phyloP scores from a whole-genome alignment of 345 rosid genomes.

The Noccaea caerulescens region DNA sequence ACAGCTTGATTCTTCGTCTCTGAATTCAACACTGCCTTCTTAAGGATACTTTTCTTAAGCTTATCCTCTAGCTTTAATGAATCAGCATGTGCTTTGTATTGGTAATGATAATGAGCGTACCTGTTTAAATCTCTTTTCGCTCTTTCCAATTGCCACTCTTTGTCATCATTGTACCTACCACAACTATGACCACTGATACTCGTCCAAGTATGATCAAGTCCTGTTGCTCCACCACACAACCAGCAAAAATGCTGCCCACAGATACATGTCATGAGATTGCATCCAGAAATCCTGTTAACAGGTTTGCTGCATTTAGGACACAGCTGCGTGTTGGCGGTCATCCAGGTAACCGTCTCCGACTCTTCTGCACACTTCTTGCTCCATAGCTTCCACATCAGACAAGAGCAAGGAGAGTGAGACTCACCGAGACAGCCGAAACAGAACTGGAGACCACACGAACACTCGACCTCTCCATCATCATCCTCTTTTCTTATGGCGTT shows the following conservation, averaged over 20 bases:
- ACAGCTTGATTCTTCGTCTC: conserved; percentile 38
- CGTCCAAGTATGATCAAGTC: conserved; percentile 48
- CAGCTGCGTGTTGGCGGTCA: conserved; percentile 58
- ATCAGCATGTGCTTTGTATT: conserved; percentile 62
- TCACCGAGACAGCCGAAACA: conserved; percentile 82
- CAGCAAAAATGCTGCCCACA: conserved; percentile 73
- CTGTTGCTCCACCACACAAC: conserved; percentile 71
- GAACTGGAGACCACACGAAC: conserved; percentile 85
- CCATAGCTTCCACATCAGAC: conserved; percentile 98
- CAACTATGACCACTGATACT: conserved; percentile 54
- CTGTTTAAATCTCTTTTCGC: conserved; percentile 53
- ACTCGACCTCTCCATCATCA: conserved; percentile 86
- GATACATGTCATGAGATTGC: conserved; percentile 63
- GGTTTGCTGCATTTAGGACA: conserved; percentile 66
- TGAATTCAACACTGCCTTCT: conserved; percentile 40
- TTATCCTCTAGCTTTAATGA: conserved; percentile 56
- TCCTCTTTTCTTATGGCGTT: conserved; percentile 81
- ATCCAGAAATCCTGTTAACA: conserved; percentile 64
- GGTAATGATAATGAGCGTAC: conserved; percentile 59
- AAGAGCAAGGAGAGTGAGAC: conserved; percentile 95
- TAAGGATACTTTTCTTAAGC: conserved; percentile 43
- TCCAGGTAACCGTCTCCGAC: conserved; percentile 62
- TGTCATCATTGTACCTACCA: conserved; percentile 55
- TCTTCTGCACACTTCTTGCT: conserved; percentile 67
- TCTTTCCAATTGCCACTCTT: conserved; percentile 39